Evolutionary conservation across 306 rosid species (phyloP).

Genomic region (Alnus glutinosa): DNA sequence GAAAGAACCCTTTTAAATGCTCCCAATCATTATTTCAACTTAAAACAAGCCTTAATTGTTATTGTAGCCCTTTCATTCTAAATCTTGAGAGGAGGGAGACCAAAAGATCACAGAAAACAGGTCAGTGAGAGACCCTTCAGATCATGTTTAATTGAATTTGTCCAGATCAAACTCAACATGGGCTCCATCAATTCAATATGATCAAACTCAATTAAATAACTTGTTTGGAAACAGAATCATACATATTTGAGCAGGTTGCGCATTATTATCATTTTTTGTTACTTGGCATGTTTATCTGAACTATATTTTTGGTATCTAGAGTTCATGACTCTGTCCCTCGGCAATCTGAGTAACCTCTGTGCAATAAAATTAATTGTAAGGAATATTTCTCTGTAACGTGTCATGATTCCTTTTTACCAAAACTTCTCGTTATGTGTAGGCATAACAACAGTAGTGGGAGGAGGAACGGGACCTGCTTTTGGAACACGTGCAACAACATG

Average conservation of each 20-base stretch:
- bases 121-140: background rate
- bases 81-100: background rate
- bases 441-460: conserved; percentile 85
- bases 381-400: background rate
- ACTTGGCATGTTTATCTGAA: background rate
- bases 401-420: conserved; percentile 17
- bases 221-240: background rate
- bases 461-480: conserved; percentile 94
- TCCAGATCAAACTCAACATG: background rate
- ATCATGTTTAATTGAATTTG: too few relatives aligned
- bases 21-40: background rate
- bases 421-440: conserved; percentile 48
- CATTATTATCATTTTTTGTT: background rate
- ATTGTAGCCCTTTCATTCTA: background rate
- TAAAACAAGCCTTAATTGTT: background rate
- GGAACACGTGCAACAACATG: conserved; percentile 98
- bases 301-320: background rate
- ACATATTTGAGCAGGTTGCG: background rate
- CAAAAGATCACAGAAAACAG: background rate
- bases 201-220: background rate
- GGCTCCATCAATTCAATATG: background rate
- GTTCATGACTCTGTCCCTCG: background rate
- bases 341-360: background rate
- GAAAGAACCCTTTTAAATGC: background rate
- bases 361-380: background rate